phyloP scores from a whole-genome alignment of 108 stramenopile genomes.

The Cyclotella choctawhatcheeana region DNA sequence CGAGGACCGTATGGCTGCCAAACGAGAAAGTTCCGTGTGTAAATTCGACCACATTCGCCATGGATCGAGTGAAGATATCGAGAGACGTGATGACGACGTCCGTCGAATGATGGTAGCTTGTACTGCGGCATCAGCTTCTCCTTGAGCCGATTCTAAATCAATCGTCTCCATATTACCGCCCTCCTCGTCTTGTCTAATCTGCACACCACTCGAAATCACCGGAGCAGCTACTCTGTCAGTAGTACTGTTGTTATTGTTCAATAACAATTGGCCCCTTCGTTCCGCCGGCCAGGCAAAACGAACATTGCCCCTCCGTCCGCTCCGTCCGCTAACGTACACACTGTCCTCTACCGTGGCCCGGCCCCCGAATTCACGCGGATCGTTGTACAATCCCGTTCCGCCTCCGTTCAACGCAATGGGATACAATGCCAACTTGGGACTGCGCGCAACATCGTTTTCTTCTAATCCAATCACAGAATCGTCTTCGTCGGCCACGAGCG shows the following conservation, averaged over 20 bases:
- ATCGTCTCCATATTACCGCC: slow-evolving; percentile 14
- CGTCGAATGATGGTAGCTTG: not conserved
- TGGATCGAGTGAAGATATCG: slow-evolving; percentile 32
- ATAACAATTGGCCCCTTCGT: too few species aligned
- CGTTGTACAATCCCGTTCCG: slow-evolving; percentile 52
- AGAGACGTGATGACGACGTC: slow-evolving; percentile 18
- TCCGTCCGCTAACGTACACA: slow-evolving; percentile 34
- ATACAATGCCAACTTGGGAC: slow-evolving; percentile 46
- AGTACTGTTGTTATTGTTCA: too few species aligned
- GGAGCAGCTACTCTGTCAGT: too few species aligned
- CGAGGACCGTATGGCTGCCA: slow-evolving; percentile 31
- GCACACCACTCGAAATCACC: too few species aligned
- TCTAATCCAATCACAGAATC: slow-evolving; percentile 47
- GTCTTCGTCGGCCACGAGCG: slow-evolving; percentile 50
- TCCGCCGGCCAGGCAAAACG: slow-evolving; percentile 31
- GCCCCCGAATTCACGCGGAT: slow-evolving; percentile 49
- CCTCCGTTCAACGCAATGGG: slow-evolving; percentile 59
- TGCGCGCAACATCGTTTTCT: slow-evolving; percentile 22
- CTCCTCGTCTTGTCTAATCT: slow-evolving; percentile 6
- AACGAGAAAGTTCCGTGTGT: slow-evolving; percentile 51
- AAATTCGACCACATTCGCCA: slow-evolving; percentile 48
- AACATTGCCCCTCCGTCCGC: slow-evolving; percentile 47
- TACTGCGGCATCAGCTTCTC: not conserved
- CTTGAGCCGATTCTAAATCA: slow-evolving; percentile 14
- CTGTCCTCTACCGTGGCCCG: slow-evolving; percentile 6